These are phyloP conservation scores for Fusarium anguioides DNA, from an alignment of 2,329 filamentous ascomycete genomes.

Conservation along the genomic window DNA sequence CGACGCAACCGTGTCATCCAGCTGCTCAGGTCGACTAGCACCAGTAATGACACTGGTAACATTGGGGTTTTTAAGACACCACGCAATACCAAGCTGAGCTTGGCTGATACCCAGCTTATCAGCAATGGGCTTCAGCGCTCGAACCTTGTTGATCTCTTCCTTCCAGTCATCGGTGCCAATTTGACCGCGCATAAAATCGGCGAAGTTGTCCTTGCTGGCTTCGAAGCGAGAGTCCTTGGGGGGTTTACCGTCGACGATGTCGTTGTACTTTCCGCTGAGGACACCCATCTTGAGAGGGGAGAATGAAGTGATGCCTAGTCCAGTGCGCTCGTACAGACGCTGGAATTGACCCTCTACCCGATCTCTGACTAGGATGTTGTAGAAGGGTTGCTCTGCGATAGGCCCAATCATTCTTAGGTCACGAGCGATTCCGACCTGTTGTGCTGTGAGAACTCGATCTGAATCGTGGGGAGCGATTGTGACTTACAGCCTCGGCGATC, in stretches of 20 bases:
- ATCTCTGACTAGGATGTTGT: conserved; percentile 71
- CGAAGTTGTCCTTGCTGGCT: conserved; percentile 67
- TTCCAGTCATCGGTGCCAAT: conserved; percentile 62
- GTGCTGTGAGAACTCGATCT: neutral
- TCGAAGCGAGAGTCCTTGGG: conserved; percentile 68
- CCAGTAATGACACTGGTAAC: conserved; percentile 65
- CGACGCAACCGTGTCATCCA: conserved; percentile 62
- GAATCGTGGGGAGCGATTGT: rapidly evolving
- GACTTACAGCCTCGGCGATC: conserved; percentile 66
- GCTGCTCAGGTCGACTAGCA: conserved; percentile 62
- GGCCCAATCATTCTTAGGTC: conserved; percentile 70
- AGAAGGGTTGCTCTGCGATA: conserved; percentile 74
- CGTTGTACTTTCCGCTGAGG: conserved; percentile 74
- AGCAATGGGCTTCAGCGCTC: conserved; percentile 61
- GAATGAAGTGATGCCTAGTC: conserved; percentile 71
- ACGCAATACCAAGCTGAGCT: conserved; percentile 63
- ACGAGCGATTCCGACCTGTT: conserved; percentile 65
- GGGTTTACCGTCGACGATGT: conserved; percentile 59
- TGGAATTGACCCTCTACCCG: conserved; percentile 73
- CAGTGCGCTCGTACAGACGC: conserved; percentile 68
- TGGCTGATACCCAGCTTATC: conserved; percentile 67
- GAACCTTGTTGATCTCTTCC: conserved; percentile 58
- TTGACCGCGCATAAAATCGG: conserved; percentile 62
- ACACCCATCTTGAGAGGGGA: conserved; percentile 69
- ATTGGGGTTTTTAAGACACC: conserved; percentile 65